Evolutionary conservation across 805 yeast genomes (phyloP).

Genomic region (Wickerhamiella slavikovae): DNA sequence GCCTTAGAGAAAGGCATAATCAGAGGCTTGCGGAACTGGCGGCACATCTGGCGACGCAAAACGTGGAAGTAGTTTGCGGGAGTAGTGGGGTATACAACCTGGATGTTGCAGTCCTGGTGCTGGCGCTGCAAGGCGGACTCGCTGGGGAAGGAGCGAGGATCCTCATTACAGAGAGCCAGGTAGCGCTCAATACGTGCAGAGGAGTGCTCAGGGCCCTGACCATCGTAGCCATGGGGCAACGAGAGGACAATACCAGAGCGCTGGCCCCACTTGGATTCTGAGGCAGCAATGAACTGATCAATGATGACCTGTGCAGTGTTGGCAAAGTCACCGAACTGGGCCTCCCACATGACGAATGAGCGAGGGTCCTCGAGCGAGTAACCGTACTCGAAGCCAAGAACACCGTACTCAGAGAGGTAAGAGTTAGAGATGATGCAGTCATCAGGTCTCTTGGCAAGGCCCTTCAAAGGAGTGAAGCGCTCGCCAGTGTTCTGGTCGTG

Average conservation of each 20-base stretch:
- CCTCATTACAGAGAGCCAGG: constrained; percentile 89
- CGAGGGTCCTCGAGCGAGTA: constrained; percentile 95
- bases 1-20: constrained; percentile 78
- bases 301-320: constrained; percentile 96
- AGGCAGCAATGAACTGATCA: constrained; percentile 92
- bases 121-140: constrained; percentile 80
- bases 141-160: constrained; percentile 82
- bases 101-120: constrained; percentile 97
- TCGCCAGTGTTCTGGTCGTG: constrained; percentile 85
- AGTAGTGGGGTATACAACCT: constrained; percentile 93
- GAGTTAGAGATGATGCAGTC: constrained; percentile 82
- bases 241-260: constrained; percentile 91
- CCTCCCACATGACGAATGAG: constrained; percentile 96
- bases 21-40: constrained; percentile 85
- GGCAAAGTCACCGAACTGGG: constrained; percentile 99
- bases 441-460: constrained; percentile 63
- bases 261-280: constrained; percentile 97
- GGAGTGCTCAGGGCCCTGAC: constrained; percentile 99
- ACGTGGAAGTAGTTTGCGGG: constrained; percentile 94
- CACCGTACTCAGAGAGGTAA: constrained; percentile 95
- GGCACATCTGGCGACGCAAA: constrained; percentile 96
- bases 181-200: constrained; percentile 95
- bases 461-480: constrained; percentile 68
- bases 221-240: constrained; percentile 98
- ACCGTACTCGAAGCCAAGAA: constrained; percentile 97